Evolutionary conservation across 2,329 filamentous ascomycete species (phyloP).

Genomic region (Pseudogymnoascus verrucosus): DNA sequence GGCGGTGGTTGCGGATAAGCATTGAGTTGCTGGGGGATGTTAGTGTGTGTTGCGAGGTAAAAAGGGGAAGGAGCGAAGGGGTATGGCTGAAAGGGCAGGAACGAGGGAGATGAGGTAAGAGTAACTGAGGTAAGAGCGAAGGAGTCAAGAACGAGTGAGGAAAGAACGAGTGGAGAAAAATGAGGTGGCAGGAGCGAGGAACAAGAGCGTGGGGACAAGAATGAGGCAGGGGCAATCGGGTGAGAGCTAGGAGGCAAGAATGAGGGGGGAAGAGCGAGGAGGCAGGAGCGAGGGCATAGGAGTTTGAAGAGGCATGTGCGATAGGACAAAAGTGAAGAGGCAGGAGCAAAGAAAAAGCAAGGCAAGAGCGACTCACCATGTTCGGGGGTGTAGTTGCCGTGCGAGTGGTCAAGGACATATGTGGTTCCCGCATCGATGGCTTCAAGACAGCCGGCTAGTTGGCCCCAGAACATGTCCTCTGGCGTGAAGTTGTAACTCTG

Average conservation of each 20-base stretch:
- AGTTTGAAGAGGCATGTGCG: slow-evolving; percentile 11
- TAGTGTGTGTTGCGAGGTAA: not conserved
- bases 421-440: slow-evolving; percentile 36
- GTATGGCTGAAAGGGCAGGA: not conserved
- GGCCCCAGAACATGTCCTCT: slow-evolving; percentile 40
- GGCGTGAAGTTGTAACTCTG: slow-evolving; percentile 29
- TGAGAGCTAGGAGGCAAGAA: not conserved
- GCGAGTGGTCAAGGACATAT: slow-evolving; percentile 33
- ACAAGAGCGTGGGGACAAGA: not conserved
- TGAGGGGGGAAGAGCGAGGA: not conserved
- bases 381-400: slow-evolving; percentile 27
- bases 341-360: not conserved
- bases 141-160: not conserved
- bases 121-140: not conserved
- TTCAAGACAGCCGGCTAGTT: slow-evolving; percentile 34
- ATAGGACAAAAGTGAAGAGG: not conserved
- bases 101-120: not conserved
- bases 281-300: slow-evolving; percentile 7
- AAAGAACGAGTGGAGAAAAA: not conserved
- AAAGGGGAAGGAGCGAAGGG: not conserved
- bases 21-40: slow-evolving; percentile 18
- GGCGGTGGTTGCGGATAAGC: slow-evolving; percentile 33
- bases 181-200: slow-evolving; percentile 10
- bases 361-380: slow-evolving; percentile 21
- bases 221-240: not conserved